A percentile compares a stretch with the other conserved stretches of the same genome.
These are phyloP conservation scores for Magnolia changhungtana DNA, from an alignment of 164 flowering plant genomes.

Conservation along the genomic window DNA sequence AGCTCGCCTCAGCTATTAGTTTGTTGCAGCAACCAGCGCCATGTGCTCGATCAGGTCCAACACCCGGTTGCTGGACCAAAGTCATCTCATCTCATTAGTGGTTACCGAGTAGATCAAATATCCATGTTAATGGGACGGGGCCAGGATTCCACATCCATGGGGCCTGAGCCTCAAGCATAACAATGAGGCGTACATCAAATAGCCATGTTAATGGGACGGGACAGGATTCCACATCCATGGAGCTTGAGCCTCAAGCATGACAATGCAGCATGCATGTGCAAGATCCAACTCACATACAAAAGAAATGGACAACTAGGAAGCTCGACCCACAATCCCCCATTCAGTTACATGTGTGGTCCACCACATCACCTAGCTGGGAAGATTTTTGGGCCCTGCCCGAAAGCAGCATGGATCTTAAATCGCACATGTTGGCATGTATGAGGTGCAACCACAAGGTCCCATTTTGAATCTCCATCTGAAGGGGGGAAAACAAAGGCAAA, in stretches of 20 bases:
- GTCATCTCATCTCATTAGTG: background rate
- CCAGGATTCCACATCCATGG: background rate
- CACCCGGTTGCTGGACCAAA: conserved; percentile 32
- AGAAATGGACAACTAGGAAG: no score
- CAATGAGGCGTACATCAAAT: no score
- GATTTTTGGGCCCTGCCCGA: background rate
- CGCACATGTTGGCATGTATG: background rate
- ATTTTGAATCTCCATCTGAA: no score
- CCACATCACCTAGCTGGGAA: background rate
- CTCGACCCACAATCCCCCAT: no score
- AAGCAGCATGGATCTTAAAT: background rate
- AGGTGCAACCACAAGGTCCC: background rate
- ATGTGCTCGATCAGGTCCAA: conserved; percentile 40
- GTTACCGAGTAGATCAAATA: background rate
- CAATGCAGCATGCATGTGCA: no score
- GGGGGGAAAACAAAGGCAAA: background rate
- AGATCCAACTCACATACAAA: no score
- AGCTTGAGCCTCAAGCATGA: background rate
- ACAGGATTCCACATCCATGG: background rate
- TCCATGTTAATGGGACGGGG: background rate
- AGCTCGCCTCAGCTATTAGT: conserved; percentile 10
- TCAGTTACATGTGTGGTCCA: background rate
- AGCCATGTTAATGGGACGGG: background rate
- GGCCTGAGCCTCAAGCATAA: background rate
- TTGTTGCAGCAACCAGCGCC: conserved; percentile 29